Evolutionary conservation across 495 filamentous ascomycete genomes (phyloP).

Genomic region (Aspergillus haitiensis): DNA sequence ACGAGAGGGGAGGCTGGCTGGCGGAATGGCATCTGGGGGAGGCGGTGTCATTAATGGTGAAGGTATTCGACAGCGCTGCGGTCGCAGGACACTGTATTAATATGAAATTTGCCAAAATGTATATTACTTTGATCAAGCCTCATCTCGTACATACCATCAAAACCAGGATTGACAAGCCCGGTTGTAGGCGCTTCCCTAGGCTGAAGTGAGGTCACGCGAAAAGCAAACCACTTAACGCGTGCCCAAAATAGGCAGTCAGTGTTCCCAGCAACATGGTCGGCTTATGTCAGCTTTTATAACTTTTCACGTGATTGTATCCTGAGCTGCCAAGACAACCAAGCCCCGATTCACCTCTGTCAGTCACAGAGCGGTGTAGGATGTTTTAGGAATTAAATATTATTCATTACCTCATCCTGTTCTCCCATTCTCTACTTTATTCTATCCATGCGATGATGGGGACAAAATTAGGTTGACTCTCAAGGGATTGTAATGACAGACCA

Average conservation of each 20-base stretch:
- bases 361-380: no score
- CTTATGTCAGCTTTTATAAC: no score
- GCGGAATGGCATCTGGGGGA: constrained; percentile 40
- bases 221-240: constrained; percentile 44
- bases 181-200: background rate
- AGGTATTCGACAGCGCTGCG: constrained; percentile 21
- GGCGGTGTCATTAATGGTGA: constrained; percentile 19
- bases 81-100: constrained; percentile 27
- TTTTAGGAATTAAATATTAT: no score
- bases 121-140: constrained; percentile 16
- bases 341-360: no score
- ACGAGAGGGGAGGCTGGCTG: constrained; percentile 42
- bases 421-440: no score
- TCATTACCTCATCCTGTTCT: no score
- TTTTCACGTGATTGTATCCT: no score
- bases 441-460: no score
- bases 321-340: background rate
- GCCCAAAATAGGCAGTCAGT: background rate
- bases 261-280: no score
- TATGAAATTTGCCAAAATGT: constrained; percentile 9
- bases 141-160: constrained; percentile 30
- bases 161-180: no score
- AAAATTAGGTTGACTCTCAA: no score
- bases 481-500: no score
- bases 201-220: constrained; percentile 26